These are phyloP conservation scores for Fusarium domesticum DNA, from an alignment of 2,329 filamentous ascomycete genomes.

Conservation along the genomic window DNA sequence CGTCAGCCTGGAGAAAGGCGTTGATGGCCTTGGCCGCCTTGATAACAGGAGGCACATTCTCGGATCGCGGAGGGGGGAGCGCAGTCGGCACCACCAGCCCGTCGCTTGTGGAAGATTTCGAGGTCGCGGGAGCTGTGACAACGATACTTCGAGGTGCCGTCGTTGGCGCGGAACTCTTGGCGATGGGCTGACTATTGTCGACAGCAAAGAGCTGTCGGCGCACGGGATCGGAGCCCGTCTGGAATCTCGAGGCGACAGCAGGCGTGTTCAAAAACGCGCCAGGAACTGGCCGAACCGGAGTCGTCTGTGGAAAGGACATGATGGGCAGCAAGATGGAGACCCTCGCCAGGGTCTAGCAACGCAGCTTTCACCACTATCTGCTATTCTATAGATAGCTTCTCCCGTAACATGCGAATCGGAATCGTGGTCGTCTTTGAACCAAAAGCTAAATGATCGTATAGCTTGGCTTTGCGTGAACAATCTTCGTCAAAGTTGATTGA, in stretches of 20 bases:
- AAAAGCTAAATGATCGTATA: slow-evolving; percentile 10
- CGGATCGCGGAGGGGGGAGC: slow-evolving; percentile 44
- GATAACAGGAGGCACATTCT: slow-evolving; percentile 63
- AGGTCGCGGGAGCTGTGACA: slow-evolving; percentile 24
- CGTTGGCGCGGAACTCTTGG: slow-evolving; percentile 19
- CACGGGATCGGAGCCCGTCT: slow-evolving; percentile 43
- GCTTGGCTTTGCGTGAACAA: slow-evolving; percentile 11
- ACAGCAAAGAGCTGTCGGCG: slow-evolving; percentile 50
- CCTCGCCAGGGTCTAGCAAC: slow-evolving; percentile 28
- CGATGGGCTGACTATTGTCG: slow-evolving; percentile 25
- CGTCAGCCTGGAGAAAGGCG: slow-evolving; percentile 69
- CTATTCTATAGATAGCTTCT: slow-evolving; percentile 22
- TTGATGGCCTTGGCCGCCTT: slow-evolving; percentile 84
- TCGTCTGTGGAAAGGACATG: slow-evolving; percentile 57
- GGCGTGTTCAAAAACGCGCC: slow-evolving; percentile 76
- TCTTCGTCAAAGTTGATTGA: slow-evolving; percentile 7
- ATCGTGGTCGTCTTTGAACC: slow-evolving; percentile 14
- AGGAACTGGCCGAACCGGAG: slow-evolving; percentile 69
- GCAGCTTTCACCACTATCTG: slow-evolving; percentile 30
- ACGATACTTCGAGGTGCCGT: slow-evolving; percentile 21
- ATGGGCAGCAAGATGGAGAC: slow-evolving; percentile 28
- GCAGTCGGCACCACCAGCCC: slow-evolving; percentile 33
- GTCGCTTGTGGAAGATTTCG: slow-evolving; percentile 24
- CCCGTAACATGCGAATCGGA: slow-evolving; percentile 32
- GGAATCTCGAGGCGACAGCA: slow-evolving; percentile 53